Evolutionary conservation across 257 asterid genomes (phyloP).

Genomic region (Penstemon newberryi): DNA sequence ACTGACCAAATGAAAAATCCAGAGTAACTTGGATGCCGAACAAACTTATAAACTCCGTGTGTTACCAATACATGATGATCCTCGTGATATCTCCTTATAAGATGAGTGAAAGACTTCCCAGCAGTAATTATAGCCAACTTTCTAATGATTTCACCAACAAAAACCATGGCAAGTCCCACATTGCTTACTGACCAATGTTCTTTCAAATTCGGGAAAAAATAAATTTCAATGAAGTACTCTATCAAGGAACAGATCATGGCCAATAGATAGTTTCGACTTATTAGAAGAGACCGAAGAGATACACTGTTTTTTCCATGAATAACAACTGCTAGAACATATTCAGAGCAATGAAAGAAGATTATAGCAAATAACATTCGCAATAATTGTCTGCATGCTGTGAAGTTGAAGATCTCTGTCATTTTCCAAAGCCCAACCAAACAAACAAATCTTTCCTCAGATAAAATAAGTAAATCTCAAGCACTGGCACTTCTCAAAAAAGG

Average conservation of each 20-base stretch:
- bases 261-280: slow-evolving; percentile 63
- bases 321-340: slow-evolving; percentile 58
- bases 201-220: slow-evolving; percentile 65
- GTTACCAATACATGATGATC: slow-evolving; percentile 76
- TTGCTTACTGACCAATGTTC: slow-evolving; percentile 72
- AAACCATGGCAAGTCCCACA: slow-evolving; percentile 64
- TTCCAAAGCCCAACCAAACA: slow-evolving; percentile 28
- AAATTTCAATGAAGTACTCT: slow-evolving; percentile 70
- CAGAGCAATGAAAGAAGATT: slow-evolving; percentile 71
- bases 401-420: slow-evolving; percentile 68
- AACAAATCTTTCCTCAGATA: slow-evolving; percentile 32
- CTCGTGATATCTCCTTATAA: slow-evolving; percentile 60
- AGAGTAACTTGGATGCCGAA: slow-evolving; percentile 82
- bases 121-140: slow-evolving; percentile 86
- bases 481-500: slow-evolving; percentile 31
- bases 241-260: slow-evolving; percentile 70
- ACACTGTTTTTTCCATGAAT: slow-evolving; percentile 69
- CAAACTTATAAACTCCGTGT: slow-evolving; percentile 56
- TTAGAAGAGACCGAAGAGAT: slow-evolving; percentile 62
- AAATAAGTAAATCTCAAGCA: slow-evolving; percentile 21
- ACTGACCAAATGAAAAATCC: slow-evolving; percentile 64
- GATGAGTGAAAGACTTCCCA: slow-evolving; percentile 83
- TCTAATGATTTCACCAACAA: slow-evolving; percentile 74
- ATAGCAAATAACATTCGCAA: slow-evolving; percentile 66
- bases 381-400: slow-evolving; percentile 66